Evolutionary conservation across 2,329 filamentous ascomycete species (phyloP).

Genomic region (Exophiala sideris): DNA sequence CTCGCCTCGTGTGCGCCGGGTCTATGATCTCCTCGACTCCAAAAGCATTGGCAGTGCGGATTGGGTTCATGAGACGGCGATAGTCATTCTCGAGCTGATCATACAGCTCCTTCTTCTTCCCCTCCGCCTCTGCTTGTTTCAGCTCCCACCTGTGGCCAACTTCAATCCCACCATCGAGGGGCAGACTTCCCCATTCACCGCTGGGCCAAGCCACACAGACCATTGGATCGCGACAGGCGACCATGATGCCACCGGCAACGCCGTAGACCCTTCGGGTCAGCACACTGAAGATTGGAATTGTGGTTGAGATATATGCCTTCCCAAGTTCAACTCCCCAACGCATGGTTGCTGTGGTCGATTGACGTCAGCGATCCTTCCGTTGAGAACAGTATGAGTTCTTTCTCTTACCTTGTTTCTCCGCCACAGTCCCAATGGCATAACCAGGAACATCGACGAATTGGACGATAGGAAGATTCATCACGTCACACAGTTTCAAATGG

Average conservation of each 20-base stretch:
- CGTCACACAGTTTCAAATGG: conserved; percentile 61
- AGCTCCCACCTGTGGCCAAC: conserved; percentile 60
- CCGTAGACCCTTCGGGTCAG: conserved; percentile 60
- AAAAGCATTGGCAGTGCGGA: conserved; percentile 62
- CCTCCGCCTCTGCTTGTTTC: conserved; percentile 52
- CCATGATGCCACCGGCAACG: conserved; percentile 63
- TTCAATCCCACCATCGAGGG: conserved; percentile 63
- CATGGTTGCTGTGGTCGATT: conserved; percentile 56
- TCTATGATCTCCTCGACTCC: conserved; percentile 64
- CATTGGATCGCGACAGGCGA: conserved; percentile 59
- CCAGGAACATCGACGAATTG: conserved; percentile 61
- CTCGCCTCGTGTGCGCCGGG: conserved; percentile 54
- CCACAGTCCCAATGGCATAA: conserved; percentile 62
- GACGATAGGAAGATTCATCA: conserved; percentile 62
- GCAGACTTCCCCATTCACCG: conserved; percentile 61
- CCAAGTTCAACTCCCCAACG: conserved; percentile 60
- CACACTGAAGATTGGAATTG: conserved; percentile 62
- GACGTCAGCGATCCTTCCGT: neutral
- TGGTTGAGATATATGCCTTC: conserved; percentile 61
- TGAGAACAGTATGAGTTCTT: neutral
- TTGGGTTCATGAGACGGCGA: conserved; percentile 60
- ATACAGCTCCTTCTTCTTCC: conserved; percentile 54
- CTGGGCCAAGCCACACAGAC: conserved; percentile 63
- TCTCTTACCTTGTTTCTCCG: conserved; percentile 40
- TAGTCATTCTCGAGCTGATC: conserved; percentile 60